These are phyloP conservation scores for Fusarium globosum DNA, from an alignment of 2,329 filamentous ascomycete species.

Conservation along the genomic window DNA sequence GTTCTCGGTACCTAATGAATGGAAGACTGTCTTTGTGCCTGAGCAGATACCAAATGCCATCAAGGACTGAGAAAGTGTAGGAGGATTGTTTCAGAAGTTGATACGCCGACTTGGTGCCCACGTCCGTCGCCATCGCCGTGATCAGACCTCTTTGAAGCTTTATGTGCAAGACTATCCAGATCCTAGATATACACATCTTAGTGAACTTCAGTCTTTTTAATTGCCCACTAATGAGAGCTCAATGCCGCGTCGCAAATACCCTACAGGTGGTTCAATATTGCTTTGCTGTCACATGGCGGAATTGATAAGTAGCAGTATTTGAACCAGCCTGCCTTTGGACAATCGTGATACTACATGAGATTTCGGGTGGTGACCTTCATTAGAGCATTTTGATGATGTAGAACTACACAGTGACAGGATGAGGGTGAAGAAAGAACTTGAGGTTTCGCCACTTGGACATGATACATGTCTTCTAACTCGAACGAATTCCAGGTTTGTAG, in stretches of 20 bases:
- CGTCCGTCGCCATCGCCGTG: neutral
- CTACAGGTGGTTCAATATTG: neutral
- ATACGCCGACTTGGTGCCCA: neutral
- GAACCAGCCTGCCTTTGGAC: neutral
- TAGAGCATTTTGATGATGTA: too few species aligned
- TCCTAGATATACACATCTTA: neutral
- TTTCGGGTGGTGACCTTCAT: neutral
- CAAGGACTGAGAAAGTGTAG: neutral
- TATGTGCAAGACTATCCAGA: neutral
- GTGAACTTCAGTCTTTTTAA: neutral
- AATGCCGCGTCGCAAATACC: too few species aligned
- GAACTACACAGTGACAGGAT: neutral
- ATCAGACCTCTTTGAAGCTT: neutral
- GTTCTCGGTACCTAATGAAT: neutral
- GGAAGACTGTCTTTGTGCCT: neutral
- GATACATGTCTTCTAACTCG: neutral
- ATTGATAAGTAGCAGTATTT: neutral
- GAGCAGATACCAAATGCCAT: neutral
- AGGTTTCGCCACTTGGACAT: neutral
- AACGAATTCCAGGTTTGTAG: neutral
- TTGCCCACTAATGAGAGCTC: neutral
- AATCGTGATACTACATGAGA: neutral
- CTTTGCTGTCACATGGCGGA: neutral
- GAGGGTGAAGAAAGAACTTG: neutral
- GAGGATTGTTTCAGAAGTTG: slow-evolving; percentile 12